Evolutionary conservation across 805 yeast species (phyloP), one percentile per base, ranked within the genome.

Genomic region (Kodamaea restingae): DNA sequence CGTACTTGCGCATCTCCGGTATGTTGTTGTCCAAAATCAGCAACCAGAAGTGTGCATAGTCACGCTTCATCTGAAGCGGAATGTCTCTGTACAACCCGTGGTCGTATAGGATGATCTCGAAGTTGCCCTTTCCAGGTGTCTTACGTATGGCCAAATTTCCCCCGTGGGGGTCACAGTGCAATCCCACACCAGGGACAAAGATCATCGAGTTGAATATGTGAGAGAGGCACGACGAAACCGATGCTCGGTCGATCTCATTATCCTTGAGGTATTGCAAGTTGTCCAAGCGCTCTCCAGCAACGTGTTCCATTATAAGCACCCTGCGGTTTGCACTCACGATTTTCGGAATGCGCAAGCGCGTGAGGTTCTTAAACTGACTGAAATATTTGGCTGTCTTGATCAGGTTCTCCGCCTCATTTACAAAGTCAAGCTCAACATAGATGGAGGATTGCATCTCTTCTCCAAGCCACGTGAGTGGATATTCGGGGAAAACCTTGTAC

Each of bases 151-250:
- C 96, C 43, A 93, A 67, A 54, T 93, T 93, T 0, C 99, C 99
- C 8, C 95, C 96, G 58, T 93, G 99, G 1, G 98, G 98, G 58
- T 93, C 99, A 65, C 98, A 93, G 58, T 93, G 99, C 31, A 93
- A 76, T 1, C 91, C 87, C 15, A 88, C 95, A 18, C 80, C 81
- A 0, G 96, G 95, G 2, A 95, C 83, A 66, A 93, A 93, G 29
- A 93, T 88, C 99, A 93, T 93, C 54, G 80, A 81, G 65, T 91
- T 87, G 69, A 93, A 93, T 20, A 88, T 81, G 51, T 91, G 96
- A 0, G 96, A 80, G 27, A 93, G 69, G 56, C 97, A 91, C 5
- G 81, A 65, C 2, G 95, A 81, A 7, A 93, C 95, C 46, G 85
- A 84, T 1, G 82, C 75, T 17, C 95, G 67, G 15, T 85, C 77